Conservation (phyloP, 2,329 filamentous ascomycete genomes). For the Seiridium cupressi region DNA sequence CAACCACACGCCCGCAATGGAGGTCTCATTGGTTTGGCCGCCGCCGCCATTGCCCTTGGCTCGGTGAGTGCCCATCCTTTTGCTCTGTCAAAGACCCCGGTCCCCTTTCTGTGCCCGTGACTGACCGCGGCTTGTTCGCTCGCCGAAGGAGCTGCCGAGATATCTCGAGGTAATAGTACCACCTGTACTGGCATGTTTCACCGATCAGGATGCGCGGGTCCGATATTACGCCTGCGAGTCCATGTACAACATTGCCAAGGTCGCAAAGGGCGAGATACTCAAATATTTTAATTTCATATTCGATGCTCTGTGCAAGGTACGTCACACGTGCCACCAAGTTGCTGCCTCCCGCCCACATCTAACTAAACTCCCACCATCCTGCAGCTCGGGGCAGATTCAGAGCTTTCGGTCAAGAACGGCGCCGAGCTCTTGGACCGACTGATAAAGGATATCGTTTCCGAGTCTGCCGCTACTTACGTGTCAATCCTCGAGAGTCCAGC, state of each 20-base stretch:
- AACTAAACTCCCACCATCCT: neutral
- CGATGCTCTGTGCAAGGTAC: conserved; percentile 91
- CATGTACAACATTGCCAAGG: conserved; percentile 99
- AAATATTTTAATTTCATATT: conserved; percentile 99
- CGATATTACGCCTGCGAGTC: conserved; percentile 98
- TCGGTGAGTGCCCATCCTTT: conserved; percentile 58
- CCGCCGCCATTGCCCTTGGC: conserved; percentile 92
- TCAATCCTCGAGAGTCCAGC: conserved; percentile 72
- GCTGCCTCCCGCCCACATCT: neutral
- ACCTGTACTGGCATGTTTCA: conserved; percentile 94
- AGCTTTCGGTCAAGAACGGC: conserved; percentile 96
- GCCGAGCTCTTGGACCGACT: conserved; percentile 92
- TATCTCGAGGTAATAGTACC: conserved; percentile 94
- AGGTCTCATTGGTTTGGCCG: conserved; percentile 90
- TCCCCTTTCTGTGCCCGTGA: neutral
- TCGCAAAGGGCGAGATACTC: conserved; percentile 95
- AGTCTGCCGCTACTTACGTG: conserved; percentile 92
- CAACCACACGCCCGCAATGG: conserved; percentile 96
- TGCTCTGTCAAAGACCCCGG: neutral
- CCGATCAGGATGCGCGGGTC: conserved; percentile 94
- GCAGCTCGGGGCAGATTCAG: conserved; percentile 90
- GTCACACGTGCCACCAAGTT: conserved; percentile 14
- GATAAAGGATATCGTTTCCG: conserved; percentile 93
- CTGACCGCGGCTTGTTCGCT: neutral
- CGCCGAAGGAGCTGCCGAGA: conserved; percentile 74